Base-by-base conservation (phyloP, 495 filamentous ascomycete genomes). In the Pseudomonodictys pantanalensis region DNA sequence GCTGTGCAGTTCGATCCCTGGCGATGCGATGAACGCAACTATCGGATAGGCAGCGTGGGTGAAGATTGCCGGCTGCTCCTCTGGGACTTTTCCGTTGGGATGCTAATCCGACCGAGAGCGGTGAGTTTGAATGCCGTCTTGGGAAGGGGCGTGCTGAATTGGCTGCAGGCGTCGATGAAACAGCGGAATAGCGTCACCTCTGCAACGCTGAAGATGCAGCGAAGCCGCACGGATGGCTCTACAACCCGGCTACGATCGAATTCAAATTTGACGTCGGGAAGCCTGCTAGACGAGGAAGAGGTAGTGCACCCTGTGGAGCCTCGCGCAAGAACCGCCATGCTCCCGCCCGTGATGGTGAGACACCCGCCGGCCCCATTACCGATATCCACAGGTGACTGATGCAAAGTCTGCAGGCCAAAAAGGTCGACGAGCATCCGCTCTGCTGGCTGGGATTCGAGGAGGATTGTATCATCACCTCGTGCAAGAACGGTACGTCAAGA, bases 1-100 rank as follows among this genome's bases (percentile, higher is more conserved):
- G 83, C 86, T 23, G 90, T 97, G 12, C 88, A 88, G 2, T 98
- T 97, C 66, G 93, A 98, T 70, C 89, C 90, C 0, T 97, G 93
- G 93, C 81, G 91, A 48, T 97, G 93, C 71, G 93, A 97, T 68
- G 90, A 92, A 62, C 81, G 86, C 59, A 97, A 90, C 59, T 98
- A 98, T 68, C 81, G 93, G 2, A 95, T 98, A 63, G 93, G 95
- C 25, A 95, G 88, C 64, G 95, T 97, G 15, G 95, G 95, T 4
- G 91, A 96, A 70, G 93, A 98, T 69, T 88, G 93, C 65, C 75
- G 90, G 52, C 72, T 98, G 29, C 80, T 96, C 47, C 76, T 98
- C 29, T 98, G 93, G 93, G 93, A 98, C 76, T 98, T 98, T 72
- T 93, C 86, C 57, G 91, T 96, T 25, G 91, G 91, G 46, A 97